Conservation (phyloP, 768 basidiomycete species). For the Agaricus bisporus region DNA sequence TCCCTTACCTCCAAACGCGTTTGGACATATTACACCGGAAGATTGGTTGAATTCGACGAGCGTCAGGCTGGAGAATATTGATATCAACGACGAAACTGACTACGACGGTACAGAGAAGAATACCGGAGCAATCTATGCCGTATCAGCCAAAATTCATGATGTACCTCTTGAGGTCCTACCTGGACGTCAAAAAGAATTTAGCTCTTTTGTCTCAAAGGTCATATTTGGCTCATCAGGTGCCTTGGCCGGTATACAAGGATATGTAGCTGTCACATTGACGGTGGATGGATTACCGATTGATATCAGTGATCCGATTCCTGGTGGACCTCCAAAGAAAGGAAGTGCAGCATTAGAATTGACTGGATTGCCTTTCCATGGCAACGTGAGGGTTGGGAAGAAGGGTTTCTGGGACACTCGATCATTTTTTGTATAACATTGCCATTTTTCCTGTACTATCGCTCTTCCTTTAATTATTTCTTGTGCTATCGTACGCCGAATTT, state of each 20-base stretch:
- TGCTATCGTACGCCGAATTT: too few relatives aligned
- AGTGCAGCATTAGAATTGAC: slow-evolving; percentile 41
- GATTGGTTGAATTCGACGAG: slow-evolving; percentile 54
- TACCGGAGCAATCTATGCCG: slow-evolving; percentile 43
- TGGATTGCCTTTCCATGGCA: slow-evolving; percentile 64
- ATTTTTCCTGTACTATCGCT: too few relatives aligned
- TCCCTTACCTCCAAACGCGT: slow-evolving; percentile 67
- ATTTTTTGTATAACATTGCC: not conserved
- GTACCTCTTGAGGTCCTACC: slow-evolving; percentile 75
- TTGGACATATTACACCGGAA: slow-evolving; percentile 67
- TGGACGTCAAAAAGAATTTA: slow-evolving; percentile 71
- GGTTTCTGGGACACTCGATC: not conserved
- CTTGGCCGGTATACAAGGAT: slow-evolving; percentile 60
- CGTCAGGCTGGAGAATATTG: slow-evolving; percentile 28
- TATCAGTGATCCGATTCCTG: slow-evolving; percentile 15
- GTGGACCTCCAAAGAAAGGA: slow-evolving; percentile 24
- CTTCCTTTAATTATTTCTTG: too few relatives aligned
- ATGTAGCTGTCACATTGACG: slow-evolving; percentile 51
- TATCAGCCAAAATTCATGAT: slow-evolving; percentile 63
- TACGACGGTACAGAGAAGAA: slow-evolving; percentile 30
- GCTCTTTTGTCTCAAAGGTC: slow-evolving; percentile 75
- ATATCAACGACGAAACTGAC: slow-evolving; percentile 16
- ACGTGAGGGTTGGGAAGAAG: slow-evolving; percentile 61
- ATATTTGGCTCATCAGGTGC: slow-evolving; percentile 63
- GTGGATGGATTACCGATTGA: slow-evolving; percentile 57